A percentile compares a stretch with the other conserved stretches of the same genome.
phyloP scores from a whole-genome alignment of 805 yeast species.

The Cyberlindnera amylophila region DNA sequence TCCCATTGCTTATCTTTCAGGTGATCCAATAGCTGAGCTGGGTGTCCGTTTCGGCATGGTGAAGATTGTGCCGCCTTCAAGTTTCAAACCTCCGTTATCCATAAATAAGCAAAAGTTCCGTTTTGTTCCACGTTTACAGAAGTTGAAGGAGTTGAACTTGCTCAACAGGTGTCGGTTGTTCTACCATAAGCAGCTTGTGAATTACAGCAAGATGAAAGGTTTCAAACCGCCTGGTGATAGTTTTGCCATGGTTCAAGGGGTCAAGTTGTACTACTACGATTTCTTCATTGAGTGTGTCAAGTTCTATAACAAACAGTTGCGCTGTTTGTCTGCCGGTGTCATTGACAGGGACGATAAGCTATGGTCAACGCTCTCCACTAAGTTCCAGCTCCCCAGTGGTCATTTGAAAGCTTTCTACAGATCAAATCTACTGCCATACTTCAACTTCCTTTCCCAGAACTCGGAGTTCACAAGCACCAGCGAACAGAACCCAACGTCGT shows the following conservation, averaged over 20 bases:
- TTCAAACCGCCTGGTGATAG: conserved; percentile 11
- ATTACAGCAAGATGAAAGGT: conserved; percentile 47
- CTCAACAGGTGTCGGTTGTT: conserved; percentile 58
- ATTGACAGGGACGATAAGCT: conserved; percentile 20
- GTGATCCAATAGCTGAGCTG: conserved; percentile 35
- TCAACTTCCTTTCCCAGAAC: conserved; percentile 29
- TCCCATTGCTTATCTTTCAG: conserved; percentile 64
- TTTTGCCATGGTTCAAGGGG: conserved; percentile 10
- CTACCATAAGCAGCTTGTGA: conserved; percentile 57
- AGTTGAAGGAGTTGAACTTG: conserved; percentile 58
- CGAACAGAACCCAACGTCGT: conserved; percentile 31
- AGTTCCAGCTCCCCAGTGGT: conserved; percentile 11
- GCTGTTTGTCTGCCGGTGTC: conserved; percentile 11
- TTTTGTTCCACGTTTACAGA: conserved; percentile 69
- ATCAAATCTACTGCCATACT: conserved; percentile 29
- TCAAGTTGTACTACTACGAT: conserved; percentile 34
- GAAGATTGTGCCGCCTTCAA: conserved; percentile 61
- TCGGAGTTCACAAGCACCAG: conserved; percentile 23
- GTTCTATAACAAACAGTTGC: conserved; percentile 14
- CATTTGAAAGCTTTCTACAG: conserved; percentile 20
- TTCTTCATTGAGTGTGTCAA: conserved; percentile 34
- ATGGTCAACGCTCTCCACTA: conserved; percentile 27
- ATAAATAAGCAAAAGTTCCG: conserved; percentile 49
- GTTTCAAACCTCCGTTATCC: conserved; percentile 49
- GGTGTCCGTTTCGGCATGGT: conserved; percentile 71